Conservation (phyloP, 2,329 filamentous ascomycete genomes). For the Helminthosporium solani region DNA sequence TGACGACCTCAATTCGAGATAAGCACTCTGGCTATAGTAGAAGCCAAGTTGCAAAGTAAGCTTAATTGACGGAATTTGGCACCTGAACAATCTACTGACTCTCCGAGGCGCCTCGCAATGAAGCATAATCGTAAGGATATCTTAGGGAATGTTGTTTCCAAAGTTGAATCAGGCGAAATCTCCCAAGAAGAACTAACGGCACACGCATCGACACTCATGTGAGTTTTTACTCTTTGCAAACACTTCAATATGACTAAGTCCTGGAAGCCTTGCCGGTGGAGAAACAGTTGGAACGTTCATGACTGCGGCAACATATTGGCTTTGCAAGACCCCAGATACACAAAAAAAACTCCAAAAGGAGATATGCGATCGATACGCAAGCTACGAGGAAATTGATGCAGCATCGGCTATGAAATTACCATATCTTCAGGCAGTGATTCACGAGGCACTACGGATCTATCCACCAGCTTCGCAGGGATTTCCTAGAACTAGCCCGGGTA, state of each 20-base stretch:
- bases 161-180: constrained; percentile 5
- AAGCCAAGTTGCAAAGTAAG: neutral
- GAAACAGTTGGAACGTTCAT: constrained; percentile 16
- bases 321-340: constrained; percentile 6
- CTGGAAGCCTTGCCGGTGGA: constrained; percentile 17
- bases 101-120: too few species aligned
- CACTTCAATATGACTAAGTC: constrained; percentile 5
- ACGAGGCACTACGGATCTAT: constrained; percentile 27
- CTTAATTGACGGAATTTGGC: neutral
- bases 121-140: constrained; percentile 10
- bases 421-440: constrained; percentile 25
- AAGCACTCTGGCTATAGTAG: neutral
- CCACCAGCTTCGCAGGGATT: constrained; percentile 39
- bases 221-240: too few species aligned
- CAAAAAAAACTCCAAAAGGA: constrained; percentile 2
- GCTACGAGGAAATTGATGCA: constrained; percentile 7
- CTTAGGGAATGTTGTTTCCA: constrained; percentile 4
- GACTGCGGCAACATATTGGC: constrained; percentile 10
- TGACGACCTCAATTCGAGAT: neutral
- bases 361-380: constrained; percentile 5
- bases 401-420: constrained; percentile 9
- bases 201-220: constrained; percentile 9
- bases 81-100: too few species aligned
- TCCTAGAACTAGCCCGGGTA: constrained; percentile 24
- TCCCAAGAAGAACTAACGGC: constrained; percentile 14